phyloP scores from a whole-genome alignment of 2,329 filamentous ascomycete species.

The Drechslera avenae region DNA sequence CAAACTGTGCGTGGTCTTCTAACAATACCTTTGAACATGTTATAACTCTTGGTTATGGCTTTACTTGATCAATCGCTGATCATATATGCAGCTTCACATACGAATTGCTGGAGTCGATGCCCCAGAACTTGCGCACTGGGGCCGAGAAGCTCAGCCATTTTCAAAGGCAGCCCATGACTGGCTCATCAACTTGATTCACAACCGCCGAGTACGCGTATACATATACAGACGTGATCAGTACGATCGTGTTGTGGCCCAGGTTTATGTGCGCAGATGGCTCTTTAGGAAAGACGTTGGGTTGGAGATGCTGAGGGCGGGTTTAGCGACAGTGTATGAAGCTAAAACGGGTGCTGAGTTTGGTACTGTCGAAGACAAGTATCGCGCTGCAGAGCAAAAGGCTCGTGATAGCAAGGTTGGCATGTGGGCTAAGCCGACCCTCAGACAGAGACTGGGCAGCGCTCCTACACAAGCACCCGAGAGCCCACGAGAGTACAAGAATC shows the following conservation, averaged over 20 bases:
- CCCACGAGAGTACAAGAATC: constrained; percentile 83
- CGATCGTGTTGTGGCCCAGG: constrained; percentile 85
- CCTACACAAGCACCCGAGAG: constrained; percentile 68
- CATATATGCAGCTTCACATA: constrained; percentile 71
- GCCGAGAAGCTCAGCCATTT: constrained; percentile 82
- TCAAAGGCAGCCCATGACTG: constrained; percentile 80
- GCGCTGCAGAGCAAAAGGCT: constrained; percentile 64
- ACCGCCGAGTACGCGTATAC: constrained; percentile 77
- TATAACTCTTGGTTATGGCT: neutral
- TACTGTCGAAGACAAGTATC: constrained; percentile 65
- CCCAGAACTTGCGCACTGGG: constrained; percentile 91
- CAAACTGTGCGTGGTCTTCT: constrained; percentile 68
- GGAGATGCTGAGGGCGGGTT: constrained; percentile 83
- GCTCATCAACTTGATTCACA: constrained; percentile 73
- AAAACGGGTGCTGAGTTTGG: constrained; percentile 91
- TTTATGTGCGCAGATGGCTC: constrained; percentile 71
- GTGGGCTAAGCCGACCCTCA: constrained; percentile 64
- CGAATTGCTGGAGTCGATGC: constrained; percentile 92
- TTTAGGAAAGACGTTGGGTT: constrained; percentile 81
- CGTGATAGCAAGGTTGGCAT: constrained; percentile 57
- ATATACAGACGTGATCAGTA: constrained; percentile 90
- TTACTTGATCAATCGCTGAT: constrained; percentile 17
- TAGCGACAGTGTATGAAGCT: constrained; percentile 92
- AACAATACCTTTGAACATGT: neutral
- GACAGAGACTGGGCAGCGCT: constrained; percentile 55